phyloP scores from a whole-genome alignment of 805 yeast species.

The Metschnikowia picachoensis region DNA sequence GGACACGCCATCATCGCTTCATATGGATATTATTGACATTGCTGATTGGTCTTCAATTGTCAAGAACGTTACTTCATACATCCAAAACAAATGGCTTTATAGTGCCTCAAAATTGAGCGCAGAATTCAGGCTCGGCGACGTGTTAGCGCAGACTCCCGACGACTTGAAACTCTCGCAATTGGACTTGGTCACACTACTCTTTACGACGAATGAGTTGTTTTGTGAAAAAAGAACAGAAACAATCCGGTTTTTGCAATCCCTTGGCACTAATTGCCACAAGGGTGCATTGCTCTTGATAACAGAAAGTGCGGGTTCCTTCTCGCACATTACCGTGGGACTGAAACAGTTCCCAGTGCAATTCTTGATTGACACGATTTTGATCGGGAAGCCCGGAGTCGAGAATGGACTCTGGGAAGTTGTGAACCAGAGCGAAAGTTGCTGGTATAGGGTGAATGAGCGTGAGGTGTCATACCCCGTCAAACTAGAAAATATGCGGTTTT shows the following conservation, averaged over 20 bases:
- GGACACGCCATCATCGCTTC: slow-evolving; percentile 31
- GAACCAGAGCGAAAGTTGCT: slow-evolving; percentile 66
- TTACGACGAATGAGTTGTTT: slow-evolving; percentile 86
- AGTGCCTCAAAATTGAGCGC: slow-evolving; percentile 26
- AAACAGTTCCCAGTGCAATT: slow-evolving; percentile 82
- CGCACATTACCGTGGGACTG: slow-evolving; percentile 71
- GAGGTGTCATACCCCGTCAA: slow-evolving; percentile 58
- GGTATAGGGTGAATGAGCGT: slow-evolving; percentile 62
- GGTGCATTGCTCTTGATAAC: slow-evolving; percentile 66
- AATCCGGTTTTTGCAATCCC: slow-evolving; percentile 33
- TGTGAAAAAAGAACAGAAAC: slow-evolving; percentile 62
- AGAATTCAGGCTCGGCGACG: slow-evolving; percentile 29
- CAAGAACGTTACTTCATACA: slow-evolving; percentile 37
- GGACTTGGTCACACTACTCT: slow-evolving; percentile 65
- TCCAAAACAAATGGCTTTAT: slow-evolving; percentile 53
- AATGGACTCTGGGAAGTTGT: slow-evolving; percentile 64
- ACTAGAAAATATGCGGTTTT: slow-evolving; percentile 84
- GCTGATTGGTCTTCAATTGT: slow-evolving; percentile 72
- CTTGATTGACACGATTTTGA: slow-evolving; percentile 66
- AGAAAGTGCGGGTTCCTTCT: slow-evolving; percentile 89
- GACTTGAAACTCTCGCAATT: slow-evolving; percentile 17
- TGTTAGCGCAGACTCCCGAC: slow-evolving; percentile 20
- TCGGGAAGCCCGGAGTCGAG: slow-evolving; percentile 43
- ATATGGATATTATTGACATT: slow-evolving; percentile 62
- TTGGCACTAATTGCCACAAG: slow-evolving; percentile 46